phyloP scores from a whole-genome alignment of 2,329 filamentous ascomycete species.

The Microthyrium microscopicum region DNA sequence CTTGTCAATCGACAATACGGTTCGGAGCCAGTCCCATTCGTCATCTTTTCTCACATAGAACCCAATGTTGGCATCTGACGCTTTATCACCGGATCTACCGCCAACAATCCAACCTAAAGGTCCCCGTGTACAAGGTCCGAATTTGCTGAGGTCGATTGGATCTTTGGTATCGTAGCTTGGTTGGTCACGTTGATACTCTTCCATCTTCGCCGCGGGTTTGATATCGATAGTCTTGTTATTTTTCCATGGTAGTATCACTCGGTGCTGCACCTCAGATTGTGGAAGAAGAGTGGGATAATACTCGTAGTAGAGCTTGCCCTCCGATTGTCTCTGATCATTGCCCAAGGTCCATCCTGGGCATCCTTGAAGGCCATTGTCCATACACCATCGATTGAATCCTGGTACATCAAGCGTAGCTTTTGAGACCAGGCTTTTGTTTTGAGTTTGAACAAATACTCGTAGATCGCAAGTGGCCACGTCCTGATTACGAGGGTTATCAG shows the following conservation, averaged over 20 bases:
- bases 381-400: conserved; percentile 6
- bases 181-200: conserved; percentile 3
- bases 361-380: conserved; percentile 8
- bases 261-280: conserved; percentile 1
- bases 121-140: not conserved
- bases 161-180: not conserved
- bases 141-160: conserved; percentile 2
- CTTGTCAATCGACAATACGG: conserved; percentile 11
- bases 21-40: conserved; percentile 15
- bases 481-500: conserved; percentile 4
- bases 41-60: conserved; percentile 13
- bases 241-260: conserved; percentile 9
- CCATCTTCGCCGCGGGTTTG: not conserved
- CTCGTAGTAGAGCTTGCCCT: not conserved
- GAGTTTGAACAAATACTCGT: conserved; percentile 6
- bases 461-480: conserved; percentile 16
- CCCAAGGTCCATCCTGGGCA: conserved; percentile 3
- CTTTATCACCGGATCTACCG: conserved; percentile 5
- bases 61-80: conserved; percentile 1
- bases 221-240: conserved; percentile 16
- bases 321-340: conserved; percentile 3
- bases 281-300: conserved; percentile 3
- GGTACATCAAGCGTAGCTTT: conserved; percentile 5
- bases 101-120: conserved; percentile 5
- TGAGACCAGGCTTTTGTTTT: not conserved